Base-by-base conservation (phyloP, 495 filamentous ascomycete genomes). In the Lasiosphaeria ovina region DNA sequence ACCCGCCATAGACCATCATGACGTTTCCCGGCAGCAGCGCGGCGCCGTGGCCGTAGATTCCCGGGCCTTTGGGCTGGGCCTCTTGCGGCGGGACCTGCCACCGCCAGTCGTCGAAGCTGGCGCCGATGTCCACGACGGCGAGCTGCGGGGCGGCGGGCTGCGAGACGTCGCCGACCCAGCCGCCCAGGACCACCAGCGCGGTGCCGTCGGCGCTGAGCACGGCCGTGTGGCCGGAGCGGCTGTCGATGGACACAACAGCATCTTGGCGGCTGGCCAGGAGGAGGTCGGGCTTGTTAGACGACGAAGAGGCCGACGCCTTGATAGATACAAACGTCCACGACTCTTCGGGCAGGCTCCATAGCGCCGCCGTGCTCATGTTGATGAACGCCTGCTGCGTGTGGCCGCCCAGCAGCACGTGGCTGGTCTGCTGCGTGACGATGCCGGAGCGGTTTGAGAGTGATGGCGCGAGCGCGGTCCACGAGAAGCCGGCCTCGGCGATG, bases 1-100 rank as follows among this genome's bases (percentile, higher is more conserved):
- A 92, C 2, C 93, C 93, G 14, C 93, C 93, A 49, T 87, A 81
- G 34, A 96, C 76, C 88, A 97, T 90, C 89, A 98, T 91, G 0
- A 96, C 82, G 62, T 87, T 89, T 3, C 92, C 93, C 17, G 90
- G 87, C 14, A 98, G 81, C 79, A 97, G 83, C 5, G 79, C 82
- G 4, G 91, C 90, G 3, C 88, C 93, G 71, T 98, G 93, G 4
- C 93, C 93, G 68, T 89, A 95, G 3, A 95, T 75, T 0, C 91
- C 92, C 10, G 65, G 55, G 3, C 70, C 75, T 3, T 77, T 65
- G 6, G 81, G 83, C 54, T 79, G 72, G 2, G 71, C 60, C 8
- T 10, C 8, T n/a, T n/a, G 44, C 3, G 83, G 72, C 0, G 90
- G 90, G 6, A 89, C 73, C 9, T 68, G 80, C 92, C 93, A 97